Conservation (phyloP, 2,329 filamentous ascomycete species). For the Colletotrichum endophyticum region DNA sequence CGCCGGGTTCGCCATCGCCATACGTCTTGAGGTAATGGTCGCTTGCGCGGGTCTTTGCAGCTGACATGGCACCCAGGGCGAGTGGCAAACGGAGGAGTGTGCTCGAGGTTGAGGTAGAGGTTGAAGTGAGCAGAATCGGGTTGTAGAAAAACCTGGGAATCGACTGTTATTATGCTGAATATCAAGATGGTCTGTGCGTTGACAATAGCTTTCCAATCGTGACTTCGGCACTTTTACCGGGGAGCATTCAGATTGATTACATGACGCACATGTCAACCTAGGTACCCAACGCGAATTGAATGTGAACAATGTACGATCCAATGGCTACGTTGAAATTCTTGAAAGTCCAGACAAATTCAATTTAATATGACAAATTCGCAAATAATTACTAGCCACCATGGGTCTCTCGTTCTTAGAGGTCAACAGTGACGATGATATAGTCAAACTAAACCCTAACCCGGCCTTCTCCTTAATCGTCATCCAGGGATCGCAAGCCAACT, state of each 20-base stretch:
- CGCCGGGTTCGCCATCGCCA: background rate
- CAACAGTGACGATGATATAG: background rate
- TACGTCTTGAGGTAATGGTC: background rate
- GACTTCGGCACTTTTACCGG: background rate
- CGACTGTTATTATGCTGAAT: background rate
- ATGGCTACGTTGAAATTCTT: background rate
- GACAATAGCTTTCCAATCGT: background rate
- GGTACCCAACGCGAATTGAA: background rate
- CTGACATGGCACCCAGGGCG: background rate
- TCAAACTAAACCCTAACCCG: background rate
- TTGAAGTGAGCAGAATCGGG: background rate
- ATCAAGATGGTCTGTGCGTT: background rate
- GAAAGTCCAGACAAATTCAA: background rate
- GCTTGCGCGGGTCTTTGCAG: background rate
- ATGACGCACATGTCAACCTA: background rate
- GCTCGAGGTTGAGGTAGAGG: background rate
- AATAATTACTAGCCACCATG: background rate
- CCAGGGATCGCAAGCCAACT: background rate
- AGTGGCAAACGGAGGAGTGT: background rate
- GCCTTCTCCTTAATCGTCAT: background rate
- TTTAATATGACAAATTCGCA: fast-evolving
- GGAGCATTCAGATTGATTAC: background rate
- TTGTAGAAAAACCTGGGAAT: background rate
- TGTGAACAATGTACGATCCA: background rate
- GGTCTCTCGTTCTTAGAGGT: background rate